phyloP scores from a whole-genome alignment of 2,329 filamentous ascomycete genomes.

The Fusarium temperatum region DNA sequence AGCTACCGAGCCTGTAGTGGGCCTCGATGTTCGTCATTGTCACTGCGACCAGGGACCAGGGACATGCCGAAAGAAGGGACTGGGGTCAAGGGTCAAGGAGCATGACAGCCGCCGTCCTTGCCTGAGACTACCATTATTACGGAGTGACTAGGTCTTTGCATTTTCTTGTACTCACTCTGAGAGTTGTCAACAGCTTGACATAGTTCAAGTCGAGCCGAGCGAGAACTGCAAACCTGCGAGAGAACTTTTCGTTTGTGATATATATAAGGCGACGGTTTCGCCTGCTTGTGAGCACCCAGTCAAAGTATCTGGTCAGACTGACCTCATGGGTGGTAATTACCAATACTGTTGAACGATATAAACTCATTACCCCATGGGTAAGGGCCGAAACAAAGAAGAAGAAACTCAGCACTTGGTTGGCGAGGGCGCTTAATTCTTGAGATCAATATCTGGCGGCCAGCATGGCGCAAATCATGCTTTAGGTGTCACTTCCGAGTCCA shows the following conservation, averaged over 20 bases:
- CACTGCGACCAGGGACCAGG: conserved; percentile 8
- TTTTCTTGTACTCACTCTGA: neutral
- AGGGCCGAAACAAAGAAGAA: neutral
- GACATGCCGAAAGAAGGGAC: neutral
- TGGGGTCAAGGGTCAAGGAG: conserved; percentile 18
- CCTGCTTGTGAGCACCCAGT: neutral
- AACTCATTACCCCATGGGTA: neutral
- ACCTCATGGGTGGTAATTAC: neutral
- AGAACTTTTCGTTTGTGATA: neutral
- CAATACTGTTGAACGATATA: neutral
- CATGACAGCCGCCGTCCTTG: conserved; percentile 15
- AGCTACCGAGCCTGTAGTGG: conserved; percentile 43
- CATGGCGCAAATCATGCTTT: neutral
- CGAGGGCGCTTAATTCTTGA: neutral
- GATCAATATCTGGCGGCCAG: neutral
- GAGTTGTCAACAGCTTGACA: neutral
- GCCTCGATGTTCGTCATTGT: conserved; percentile 43
- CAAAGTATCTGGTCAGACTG: neutral
- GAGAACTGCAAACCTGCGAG: neutral
- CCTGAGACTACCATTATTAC: conserved; percentile 6
- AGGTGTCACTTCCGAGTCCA: neutral
- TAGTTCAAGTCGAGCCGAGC: neutral
- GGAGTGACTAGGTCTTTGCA: neutral
- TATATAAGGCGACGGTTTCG: no score
- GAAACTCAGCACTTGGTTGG: neutral